phyloP scores from a whole-genome alignment of 1,139 yeast genomes.

The Suhomyces anneliseae region DNA sequence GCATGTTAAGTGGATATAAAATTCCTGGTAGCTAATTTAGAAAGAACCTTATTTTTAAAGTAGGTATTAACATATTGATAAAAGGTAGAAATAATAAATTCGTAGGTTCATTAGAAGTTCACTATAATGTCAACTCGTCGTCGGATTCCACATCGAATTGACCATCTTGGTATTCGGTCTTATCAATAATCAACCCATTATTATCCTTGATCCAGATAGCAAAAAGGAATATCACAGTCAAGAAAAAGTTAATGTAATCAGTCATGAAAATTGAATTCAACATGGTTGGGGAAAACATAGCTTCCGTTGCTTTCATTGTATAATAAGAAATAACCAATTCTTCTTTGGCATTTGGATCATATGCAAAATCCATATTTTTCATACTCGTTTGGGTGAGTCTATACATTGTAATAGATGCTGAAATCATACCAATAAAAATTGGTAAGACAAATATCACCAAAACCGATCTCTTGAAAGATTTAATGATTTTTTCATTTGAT shows the following conservation, averaged over 20 bases:
- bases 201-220: slow-evolving; percentile 38
- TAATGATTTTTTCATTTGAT: slow-evolving; percentile 21
- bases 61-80: too few species aligned
- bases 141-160: slow-evolving; percentile 26
- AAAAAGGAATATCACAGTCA: slow-evolving; percentile 25
- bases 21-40: too few species aligned
- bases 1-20: too few species aligned
- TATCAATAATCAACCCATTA: slow-evolving; percentile 32
- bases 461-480: slow-evolving; percentile 33
- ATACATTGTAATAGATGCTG: slow-evolving; percentile 3
- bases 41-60: too few species aligned
- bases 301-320: slow-evolving; percentile 2
- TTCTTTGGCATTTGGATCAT: neutral
- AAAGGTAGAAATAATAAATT: too few species aligned
- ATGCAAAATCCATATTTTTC: neutral
- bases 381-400: neutral
- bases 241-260: slow-evolving; percentile 17
- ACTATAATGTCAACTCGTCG: slow-evolving; percentile 12
- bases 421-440: slow-evolving; percentile 15
- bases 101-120: too few species aligned
- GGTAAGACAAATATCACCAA: slow-evolving; percentile 33
- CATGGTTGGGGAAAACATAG: neutral
- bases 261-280: slow-evolving; percentile 15
- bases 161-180: slow-evolving; percentile 19
- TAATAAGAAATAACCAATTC: slow-evolving; percentile 2